Conservation (phyloP, 352 stramenopile species). For the Pythium apleroticum region DNA sequence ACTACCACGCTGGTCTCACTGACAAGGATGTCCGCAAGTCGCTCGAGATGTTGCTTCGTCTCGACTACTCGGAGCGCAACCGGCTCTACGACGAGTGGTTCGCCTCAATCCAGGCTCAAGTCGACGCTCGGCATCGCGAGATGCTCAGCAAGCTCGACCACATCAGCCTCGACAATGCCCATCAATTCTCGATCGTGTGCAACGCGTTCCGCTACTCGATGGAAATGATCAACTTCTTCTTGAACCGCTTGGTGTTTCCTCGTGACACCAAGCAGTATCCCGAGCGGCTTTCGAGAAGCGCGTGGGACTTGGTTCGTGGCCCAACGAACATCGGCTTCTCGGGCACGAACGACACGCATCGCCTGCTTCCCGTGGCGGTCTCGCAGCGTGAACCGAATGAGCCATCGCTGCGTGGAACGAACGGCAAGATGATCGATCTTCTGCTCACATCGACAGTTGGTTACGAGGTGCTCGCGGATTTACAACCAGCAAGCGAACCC, state of each 20-base stretch:
- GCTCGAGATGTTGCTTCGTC: constrained; percentile 5
- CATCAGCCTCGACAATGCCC: constrained; percentile 72
- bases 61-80: constrained; percentile 10
- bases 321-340: constrained; percentile 77
- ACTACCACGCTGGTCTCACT: constrained; percentile 14
- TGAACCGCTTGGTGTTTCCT: constrained; percentile 83
- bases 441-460: constrained; percentile 41
- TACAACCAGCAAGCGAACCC: background rate
- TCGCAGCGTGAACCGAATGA: constrained; percentile 58
- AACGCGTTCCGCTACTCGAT: constrained; percentile 62
- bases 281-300: constrained; percentile 60
- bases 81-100: constrained; percentile 78
- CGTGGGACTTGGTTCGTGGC: constrained; percentile 82
- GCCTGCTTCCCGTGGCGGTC: constrained; percentile 70
- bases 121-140: constrained; percentile 16
- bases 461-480: constrained; percentile 21
- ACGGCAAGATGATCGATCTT: constrained; percentile 88
- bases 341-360: constrained; percentile 89
- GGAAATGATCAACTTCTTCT: constrained; percentile 82
- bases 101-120: constrained; percentile 27
- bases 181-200: constrained; percentile 59
- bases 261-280: constrained; percentile 80
- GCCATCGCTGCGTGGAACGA: constrained; percentile 56
- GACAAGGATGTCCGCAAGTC: constrained; percentile 8
- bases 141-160: constrained; percentile 59